These are phyloP conservation scores for Brettanomyces sp. DNA, from an alignment of 805 yeast species.

Conservation along the genomic window DNA sequence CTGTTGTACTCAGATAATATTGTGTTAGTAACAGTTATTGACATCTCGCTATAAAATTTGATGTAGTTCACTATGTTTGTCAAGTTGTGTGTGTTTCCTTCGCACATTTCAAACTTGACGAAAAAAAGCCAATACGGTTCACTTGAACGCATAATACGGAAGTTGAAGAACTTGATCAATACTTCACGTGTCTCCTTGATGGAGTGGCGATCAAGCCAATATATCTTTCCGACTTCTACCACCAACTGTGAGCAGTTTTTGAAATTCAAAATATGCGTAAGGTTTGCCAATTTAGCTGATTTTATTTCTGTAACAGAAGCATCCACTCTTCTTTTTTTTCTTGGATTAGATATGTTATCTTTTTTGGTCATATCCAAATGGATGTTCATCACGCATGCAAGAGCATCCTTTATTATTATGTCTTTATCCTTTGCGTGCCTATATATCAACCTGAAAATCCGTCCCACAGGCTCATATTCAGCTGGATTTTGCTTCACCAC, in stretches of 20 bases:
- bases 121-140: conserved; percentile 48
- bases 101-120: conserved; percentile 42
- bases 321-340: conserved; percentile 1
- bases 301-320: not conserved
- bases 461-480: conserved; percentile 5
- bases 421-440: conserved; percentile 5
- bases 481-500: conserved; percentile 1
- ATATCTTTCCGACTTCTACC: conserved; percentile 18
- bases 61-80: conserved; percentile 36
- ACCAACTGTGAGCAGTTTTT: conserved; percentile 20
- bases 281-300: conserved; percentile 6
- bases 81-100: conserved; percentile 35
- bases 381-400: conserved; percentile 10
- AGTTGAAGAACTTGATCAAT: conserved; percentile 17
- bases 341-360: not conserved
- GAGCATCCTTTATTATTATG: conserved; percentile 6
- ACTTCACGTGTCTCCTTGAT: conserved; percentile 17
- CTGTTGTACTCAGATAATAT: conserved; percentile 29
- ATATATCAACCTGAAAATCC: conserved; percentile 6
- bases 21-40: conserved; percentile 37
- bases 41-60: conserved; percentile 36
- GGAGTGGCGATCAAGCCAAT: conserved; percentile 17
- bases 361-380: conserved; percentile 1
- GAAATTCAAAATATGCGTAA: conserved; percentile 11
- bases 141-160: conserved; percentile 29